These are phyloP conservation scores for Spiraea crenata DNA, from an alignment of 331 rosid genomes.

Conservation along the genomic window DNA sequence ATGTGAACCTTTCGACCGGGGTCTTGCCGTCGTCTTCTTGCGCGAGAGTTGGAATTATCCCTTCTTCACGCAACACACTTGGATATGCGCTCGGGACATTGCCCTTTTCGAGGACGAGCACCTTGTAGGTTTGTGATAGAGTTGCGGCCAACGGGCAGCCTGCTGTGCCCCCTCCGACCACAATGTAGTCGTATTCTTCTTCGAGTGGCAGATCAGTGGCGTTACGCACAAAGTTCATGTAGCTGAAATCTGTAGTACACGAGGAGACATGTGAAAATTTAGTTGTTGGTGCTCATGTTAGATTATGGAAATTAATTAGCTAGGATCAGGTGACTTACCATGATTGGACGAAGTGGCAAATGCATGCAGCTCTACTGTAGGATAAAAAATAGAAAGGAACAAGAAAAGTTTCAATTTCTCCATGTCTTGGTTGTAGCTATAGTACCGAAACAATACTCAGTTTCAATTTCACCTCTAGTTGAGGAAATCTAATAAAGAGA, in stretches of 20 bases:
- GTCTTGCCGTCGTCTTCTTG: constrained; percentile 8
- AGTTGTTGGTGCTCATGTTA: no score
- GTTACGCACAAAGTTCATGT: constrained; percentile 14
- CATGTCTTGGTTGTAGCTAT: not conserved
- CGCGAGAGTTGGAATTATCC: not conserved
- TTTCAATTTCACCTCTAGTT: no score
- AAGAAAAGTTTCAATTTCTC: not conserved
- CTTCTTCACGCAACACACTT: not conserved
- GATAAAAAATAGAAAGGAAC: not conserved
- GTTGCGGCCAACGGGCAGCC: constrained; percentile 34
- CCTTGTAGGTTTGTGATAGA: constrained; percentile 19
- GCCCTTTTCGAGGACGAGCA: constrained; percentile 32
- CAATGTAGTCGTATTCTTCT: constrained; percentile 22
- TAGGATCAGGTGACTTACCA: not conserved
- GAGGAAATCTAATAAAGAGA: no score
- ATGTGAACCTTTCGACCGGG: not conserved
- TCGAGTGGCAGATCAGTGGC: constrained; percentile 1
- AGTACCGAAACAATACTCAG: not conserved
- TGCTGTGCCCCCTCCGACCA: no score
- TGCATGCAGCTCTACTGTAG: not conserved
- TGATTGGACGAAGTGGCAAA: not conserved
- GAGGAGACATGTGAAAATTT: not conserved
- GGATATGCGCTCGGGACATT: constrained; percentile 6
- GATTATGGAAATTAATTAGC: not conserved
- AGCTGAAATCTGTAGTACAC: constrained; percentile 3